phyloP scores from a whole-genome alignment of 176 grass and related monocot species.

The Zea luxurians region DNA sequence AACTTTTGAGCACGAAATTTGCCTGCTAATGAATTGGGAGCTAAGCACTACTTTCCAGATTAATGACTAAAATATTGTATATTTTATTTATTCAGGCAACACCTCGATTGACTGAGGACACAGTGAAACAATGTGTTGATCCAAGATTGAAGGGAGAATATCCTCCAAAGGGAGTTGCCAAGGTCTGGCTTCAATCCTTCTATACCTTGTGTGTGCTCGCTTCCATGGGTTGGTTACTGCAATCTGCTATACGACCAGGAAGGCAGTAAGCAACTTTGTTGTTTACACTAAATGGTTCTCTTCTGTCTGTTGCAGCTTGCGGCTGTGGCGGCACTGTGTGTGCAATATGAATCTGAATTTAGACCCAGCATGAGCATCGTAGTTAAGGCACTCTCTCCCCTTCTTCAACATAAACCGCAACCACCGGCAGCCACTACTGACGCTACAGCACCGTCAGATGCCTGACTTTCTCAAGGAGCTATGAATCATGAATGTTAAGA shows the following conservation, averaged over 20 bases:
- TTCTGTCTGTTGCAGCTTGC: conserved; percentile 57
- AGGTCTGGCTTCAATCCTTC: conserved; percentile 47
- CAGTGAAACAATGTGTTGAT: conserved; percentile 84
- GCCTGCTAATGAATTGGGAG: background rate
- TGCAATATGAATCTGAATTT: conserved; percentile 81
- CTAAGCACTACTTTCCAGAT: background rate
- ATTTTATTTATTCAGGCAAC: conserved; percentile 55
- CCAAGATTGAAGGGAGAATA: conserved; percentile 81
- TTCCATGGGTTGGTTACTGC: background rate
- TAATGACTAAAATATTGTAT: background rate
- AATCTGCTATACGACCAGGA: background rate
- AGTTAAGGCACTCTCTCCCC: conserved; percentile 77
- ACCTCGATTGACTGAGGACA: conserved; percentile 75
- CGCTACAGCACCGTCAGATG: conserved; percentile 22
- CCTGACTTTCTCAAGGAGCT: conserved; percentile 27
- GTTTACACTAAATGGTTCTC: conserved; percentile 1
- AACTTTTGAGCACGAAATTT: background rate
- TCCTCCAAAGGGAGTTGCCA: conserved; percentile 73
- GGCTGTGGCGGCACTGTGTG: conserved; percentile 72
- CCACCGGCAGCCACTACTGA: conserved; percentile 26
- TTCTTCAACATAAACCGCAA: conserved; percentile 59
- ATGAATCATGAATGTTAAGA: conserved; percentile 40
- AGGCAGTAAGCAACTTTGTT: background rate
- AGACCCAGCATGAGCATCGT: conserved; percentile 95
- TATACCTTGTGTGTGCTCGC: background rate